A percentile compares a stretch with the other conserved stretches of the same genome.
Conservation (phyloP, 1,284 basidiomycete species). For the Boletus mariae region DNA sequence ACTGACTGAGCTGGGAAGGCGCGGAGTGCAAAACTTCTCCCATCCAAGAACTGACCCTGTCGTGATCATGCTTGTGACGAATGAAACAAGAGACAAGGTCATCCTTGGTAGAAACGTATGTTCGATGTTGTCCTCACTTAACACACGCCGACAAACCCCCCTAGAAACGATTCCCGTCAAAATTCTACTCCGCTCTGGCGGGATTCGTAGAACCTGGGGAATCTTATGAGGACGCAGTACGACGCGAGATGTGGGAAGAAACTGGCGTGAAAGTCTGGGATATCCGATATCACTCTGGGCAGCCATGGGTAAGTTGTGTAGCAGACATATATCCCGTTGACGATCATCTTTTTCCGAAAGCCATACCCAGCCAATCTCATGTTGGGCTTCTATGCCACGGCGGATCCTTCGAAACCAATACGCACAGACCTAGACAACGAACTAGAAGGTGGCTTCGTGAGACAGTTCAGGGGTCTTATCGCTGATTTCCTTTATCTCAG, state of each 20-base stretch:
- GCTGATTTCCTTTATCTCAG: conserved; percentile 40
- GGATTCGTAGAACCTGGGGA: conserved; percentile 95
- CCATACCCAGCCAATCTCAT: conserved; percentile 89
- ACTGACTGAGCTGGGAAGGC: conserved; percentile 42
- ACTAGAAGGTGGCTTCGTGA: conserved; percentile 64
- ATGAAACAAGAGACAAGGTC: conserved; percentile 74
- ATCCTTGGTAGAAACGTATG: conserved; percentile 83
- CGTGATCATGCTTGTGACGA: conserved; percentile 89
- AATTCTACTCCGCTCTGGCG: conserved; percentile 84
- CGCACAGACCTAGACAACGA: conserved; percentile 93
- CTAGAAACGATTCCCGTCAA: conserved; percentile 65
- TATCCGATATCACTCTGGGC: conserved; percentile 82
- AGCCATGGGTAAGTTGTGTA: conserved; percentile 67
- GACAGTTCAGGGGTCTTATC: neutral
- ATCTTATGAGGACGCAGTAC: conserved; percentile 91
- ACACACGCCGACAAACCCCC: neutral
- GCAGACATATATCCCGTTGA: conserved; percentile 2
- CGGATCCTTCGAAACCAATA: conserved; percentile 70
- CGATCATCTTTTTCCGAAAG: conserved; percentile 35
- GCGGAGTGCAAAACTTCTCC: conserved; percentile 84
- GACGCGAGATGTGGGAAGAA: conserved; percentile 93
- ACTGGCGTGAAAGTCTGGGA: conserved; percentile 85
- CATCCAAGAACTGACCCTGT: conserved; percentile 88
- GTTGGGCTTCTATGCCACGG: conserved; percentile 85
- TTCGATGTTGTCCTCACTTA: conserved; percentile 10